Conservation (phyloP, 805 yeast genomes). For the Yamadazyma insecticola region DNA sequence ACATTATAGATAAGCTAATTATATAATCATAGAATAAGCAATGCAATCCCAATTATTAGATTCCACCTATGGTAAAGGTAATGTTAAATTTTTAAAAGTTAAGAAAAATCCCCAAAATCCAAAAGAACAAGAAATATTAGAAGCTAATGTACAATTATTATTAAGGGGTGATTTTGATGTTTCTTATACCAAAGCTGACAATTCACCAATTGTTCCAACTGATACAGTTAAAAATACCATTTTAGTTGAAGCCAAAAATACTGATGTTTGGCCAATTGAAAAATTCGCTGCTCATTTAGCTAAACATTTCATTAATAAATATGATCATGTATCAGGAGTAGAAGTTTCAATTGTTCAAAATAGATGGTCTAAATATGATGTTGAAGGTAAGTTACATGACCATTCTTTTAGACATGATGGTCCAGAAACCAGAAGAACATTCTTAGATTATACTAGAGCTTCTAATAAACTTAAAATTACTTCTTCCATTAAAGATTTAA, state of each 20-base stretch:
- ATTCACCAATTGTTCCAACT: constrained; percentile 86
- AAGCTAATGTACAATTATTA: constrained; percentile 74
- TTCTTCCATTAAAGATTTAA: constrained; percentile 74
- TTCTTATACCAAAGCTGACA: constrained; percentile 86
- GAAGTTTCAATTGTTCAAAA: constrained; percentile 65
- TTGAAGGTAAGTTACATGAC: constrained; percentile 69
- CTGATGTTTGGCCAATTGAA: constrained; percentile 88
- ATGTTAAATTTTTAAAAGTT: constrained; percentile 88
- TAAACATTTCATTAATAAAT: constrained; percentile 72
- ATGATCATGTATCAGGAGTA: constrained; percentile 70
- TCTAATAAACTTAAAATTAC: constrained; percentile 51
- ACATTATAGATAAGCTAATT: too few relatives aligned
- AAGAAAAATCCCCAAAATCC: constrained; percentile 73
- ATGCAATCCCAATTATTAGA: constrained; percentile 21
- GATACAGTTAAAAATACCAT: constrained; percentile 91
- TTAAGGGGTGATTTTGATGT: constrained; percentile 74
- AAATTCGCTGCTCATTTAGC: constrained; percentile 82
- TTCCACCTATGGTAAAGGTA: constrained; percentile 86
- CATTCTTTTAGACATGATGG: constrained; percentile 88
- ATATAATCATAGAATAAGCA: too few relatives aligned
- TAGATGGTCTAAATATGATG: constrained; percentile 74
- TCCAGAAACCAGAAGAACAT: constrained; percentile 67
- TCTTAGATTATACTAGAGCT: constrained; percentile 46
- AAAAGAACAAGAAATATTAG: constrained; percentile 72
- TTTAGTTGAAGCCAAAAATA: constrained; percentile 73